These are phyloP conservation scores for Yamadazyma mexicana DNA, from an alignment of 1,139 yeast species.

Conservation along the genomic window DNA sequence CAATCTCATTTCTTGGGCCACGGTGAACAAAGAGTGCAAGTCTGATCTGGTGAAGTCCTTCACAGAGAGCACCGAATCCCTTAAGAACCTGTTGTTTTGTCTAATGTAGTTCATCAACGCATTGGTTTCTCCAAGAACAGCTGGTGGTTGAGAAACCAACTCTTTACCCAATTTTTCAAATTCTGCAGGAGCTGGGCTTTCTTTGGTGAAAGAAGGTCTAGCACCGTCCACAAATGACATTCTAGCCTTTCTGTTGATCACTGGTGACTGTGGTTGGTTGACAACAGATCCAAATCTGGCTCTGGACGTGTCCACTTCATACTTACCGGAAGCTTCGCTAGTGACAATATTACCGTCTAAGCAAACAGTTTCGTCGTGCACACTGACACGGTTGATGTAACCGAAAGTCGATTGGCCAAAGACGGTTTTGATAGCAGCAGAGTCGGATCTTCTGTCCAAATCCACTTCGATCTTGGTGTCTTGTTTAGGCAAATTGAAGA, in stretches of 20 bases:
- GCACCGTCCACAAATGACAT: slow-evolving; percentile 48
- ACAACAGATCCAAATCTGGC: slow-evolving; percentile 41
- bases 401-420: slow-evolving; percentile 63
- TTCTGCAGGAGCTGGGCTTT: slow-evolving; percentile 30
- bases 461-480: slow-evolving; percentile 78
- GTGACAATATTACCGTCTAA: slow-evolving; percentile 76
- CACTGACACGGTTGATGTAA: slow-evolving; percentile 83
- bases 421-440: slow-evolving; percentile 40
- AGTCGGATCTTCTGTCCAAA: slow-evolving; percentile 62
- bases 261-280: slow-evolving; percentile 51
- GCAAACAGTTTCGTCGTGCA: slow-evolving; percentile 76
- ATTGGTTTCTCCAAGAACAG: slow-evolving; percentile 70
- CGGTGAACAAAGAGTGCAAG: slow-evolving; percentile 88
- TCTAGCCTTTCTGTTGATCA: slow-evolving; percentile 43
- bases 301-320: slow-evolving; percentile 42
- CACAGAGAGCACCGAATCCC: slow-evolving; percentile 86
- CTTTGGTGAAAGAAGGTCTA: slow-evolving; percentile 45
- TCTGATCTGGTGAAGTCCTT: slow-evolving; percentile 84
- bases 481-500: slow-evolving; percentile 84
- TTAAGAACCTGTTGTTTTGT: slow-evolving; percentile 81
- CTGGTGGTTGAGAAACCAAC: slow-evolving; percentile 72
- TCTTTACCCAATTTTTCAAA: slow-evolving; percentile 66
- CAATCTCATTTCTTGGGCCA: slow-evolving; percentile 97
- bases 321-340: slow-evolving; percentile 59
- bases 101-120: slow-evolving; percentile 78